Evolutionary conservation across 23 red algal genomes (phyloP).

Genomic region (Gracilariopsis chorda): DNA sequence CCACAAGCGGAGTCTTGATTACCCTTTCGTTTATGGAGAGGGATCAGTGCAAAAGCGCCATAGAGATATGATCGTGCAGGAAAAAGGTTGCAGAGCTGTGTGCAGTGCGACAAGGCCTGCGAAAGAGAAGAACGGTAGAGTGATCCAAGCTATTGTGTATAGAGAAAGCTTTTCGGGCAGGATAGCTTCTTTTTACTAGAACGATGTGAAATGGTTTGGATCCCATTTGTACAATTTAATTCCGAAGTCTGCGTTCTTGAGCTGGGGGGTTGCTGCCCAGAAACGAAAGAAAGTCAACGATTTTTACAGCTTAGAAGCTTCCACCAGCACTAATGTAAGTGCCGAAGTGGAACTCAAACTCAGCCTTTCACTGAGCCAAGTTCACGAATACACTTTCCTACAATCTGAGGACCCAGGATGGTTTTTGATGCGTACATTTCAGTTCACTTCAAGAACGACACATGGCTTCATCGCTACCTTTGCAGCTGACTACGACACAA

Average conservation of each 20-base stretch:
- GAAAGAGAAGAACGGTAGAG: not conserved
- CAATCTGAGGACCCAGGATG: too few relatives aligned
- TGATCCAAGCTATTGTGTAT: too few relatives aligned
- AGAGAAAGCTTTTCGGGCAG: not conserved
- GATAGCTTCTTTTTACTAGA: not conserved
- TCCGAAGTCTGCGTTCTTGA: not conserved
- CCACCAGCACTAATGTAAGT: too few relatives aligned
- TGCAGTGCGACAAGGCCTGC: not conserved
- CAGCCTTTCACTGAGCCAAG: too few relatives aligned
- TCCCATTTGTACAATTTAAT: not conserved
- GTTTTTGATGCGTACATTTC: too few relatives aligned
- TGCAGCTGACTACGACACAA: too few relatives aligned
- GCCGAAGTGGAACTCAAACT: too few relatives aligned
- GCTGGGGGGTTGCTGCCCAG: not conserved
- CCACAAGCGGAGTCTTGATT: not conserved
- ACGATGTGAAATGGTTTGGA: not conserved
- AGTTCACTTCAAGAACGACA: too few relatives aligned
- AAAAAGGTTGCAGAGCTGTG: not conserved
- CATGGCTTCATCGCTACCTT: too few relatives aligned
- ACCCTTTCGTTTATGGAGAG: constrained; percentile 15
- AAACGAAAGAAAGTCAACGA: not conserved
- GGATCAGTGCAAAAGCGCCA: not conserved
- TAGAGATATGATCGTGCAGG: not conserved
- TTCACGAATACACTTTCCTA: too few relatives aligned
- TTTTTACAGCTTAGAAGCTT: not conserved